Evolutionary conservation across 306 rosid genomes (phyloP).

Genomic region (Cicer yamashitae): DNA sequence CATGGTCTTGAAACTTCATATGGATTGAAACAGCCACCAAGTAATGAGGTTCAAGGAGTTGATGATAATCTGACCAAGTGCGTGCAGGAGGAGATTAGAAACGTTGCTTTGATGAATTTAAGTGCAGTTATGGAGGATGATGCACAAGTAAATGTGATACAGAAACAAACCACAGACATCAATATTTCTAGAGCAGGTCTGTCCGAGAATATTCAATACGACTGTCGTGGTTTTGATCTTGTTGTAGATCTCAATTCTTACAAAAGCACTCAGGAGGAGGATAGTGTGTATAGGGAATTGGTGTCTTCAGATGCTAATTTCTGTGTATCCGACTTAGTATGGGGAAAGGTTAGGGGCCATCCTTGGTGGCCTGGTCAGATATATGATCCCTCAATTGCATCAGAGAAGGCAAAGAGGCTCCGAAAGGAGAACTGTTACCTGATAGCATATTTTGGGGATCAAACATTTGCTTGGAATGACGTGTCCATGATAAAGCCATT

Average conservation of each 20-base stretch:
- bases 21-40: slow-evolving; percentile 37
- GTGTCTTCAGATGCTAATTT: slow-evolving; percentile 46
- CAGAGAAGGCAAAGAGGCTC: slow-evolving; percentile 69
- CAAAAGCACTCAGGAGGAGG: slow-evolving; percentile 40
- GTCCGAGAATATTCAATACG: slow-evolving; percentile 26
- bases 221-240: slow-evolving; percentile 48
- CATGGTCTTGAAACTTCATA: slow-evolving; percentile 18
- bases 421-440: slow-evolving; percentile 59
- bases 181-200: slow-evolving; percentile 26
- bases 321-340: slow-evolving; percentile 67
- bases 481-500: slow-evolving; percentile 72
- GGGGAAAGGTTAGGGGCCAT: slow-evolving; percentile 90
- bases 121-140: not conserved
- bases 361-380: slow-evolving; percentile 99
- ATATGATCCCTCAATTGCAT: slow-evolving; percentile 68
- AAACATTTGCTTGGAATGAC: slow-evolving; percentile 86
- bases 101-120: too few relatives aligned
- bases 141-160: slow-evolving; percentile 43
- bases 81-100: too few relatives aligned
- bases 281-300: slow-evolving; percentile 38
- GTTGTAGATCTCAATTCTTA: slow-evolving; percentile 60
- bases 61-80: too few relatives aligned
- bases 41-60: too few relatives aligned
- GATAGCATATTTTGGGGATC: slow-evolving; percentile 79
- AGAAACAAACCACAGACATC: slow-evolving; percentile 33